phyloP scores from a whole-genome alignment of 805 yeast genomes.

The Ogataea minuta region DNA sequence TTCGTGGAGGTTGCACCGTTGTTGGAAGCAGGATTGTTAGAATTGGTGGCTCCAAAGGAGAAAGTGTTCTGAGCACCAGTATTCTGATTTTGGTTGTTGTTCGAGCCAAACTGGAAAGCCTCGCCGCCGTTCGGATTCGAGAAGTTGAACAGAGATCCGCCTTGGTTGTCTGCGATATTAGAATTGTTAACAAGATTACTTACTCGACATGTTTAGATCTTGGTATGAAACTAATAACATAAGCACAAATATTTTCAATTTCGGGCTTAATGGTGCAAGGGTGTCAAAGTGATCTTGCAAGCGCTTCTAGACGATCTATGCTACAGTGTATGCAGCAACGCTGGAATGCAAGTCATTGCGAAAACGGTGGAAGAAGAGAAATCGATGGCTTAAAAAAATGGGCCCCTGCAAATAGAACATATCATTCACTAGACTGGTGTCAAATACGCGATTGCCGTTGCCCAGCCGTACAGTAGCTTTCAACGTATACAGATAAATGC shows the following conservation, averaged over 20 bases:
- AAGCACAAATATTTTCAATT: neutral
- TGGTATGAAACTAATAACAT: neutral
- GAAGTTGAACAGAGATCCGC: too few relatives aligned
- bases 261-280: neutral
- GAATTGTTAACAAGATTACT: too few relatives aligned
- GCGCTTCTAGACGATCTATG: too few relatives aligned
- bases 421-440: too few relatives aligned
- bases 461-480: too few relatives aligned
- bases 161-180: neutral
- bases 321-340: too few relatives aligned
- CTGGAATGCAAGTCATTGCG: too few relatives aligned
- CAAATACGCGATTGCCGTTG: too few relatives aligned
- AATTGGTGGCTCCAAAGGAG: conserved; percentile 11
- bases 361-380: neutral
- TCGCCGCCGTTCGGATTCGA: neutral
- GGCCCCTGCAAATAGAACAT: too few relatives aligned
- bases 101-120: conserved; percentile 10
- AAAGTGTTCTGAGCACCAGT: conserved; percentile 4
- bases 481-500: too few relatives aligned
- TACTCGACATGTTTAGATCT: neutral
- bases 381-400: too few relatives aligned
- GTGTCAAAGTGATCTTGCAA: too few relatives aligned
- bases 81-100: conserved; percentile 4
- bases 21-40: conserved; percentile 1
- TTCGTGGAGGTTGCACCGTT: conserved; percentile 4